These are phyloP conservation scores for Aspergillus biplanus DNA, from an alignment of 495 filamentous ascomycete species.

Conservation along the genomic window DNA sequence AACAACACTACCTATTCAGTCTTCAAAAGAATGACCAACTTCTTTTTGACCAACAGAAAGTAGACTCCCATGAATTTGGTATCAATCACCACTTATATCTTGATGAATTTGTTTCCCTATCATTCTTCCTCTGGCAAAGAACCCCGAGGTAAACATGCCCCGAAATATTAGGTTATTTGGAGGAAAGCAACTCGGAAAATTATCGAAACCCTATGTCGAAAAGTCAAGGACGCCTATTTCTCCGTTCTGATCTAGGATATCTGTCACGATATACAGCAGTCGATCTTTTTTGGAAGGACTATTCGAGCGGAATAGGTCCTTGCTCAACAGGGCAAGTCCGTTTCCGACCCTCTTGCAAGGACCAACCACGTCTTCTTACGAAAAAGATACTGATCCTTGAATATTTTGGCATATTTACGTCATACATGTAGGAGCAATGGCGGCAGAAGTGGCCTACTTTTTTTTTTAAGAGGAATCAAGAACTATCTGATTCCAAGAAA, in stretches of 20 bases:
- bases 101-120: not conserved
- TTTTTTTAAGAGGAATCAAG: not conserved
- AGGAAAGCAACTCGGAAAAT: no score
- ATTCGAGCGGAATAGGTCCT: not conserved
- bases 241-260: not conserved
- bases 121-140: not conserved
- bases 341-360: not conserved
- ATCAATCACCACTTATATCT: not conserved
- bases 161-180: no score
- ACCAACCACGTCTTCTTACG: not conserved
- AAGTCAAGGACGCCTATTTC: not conserved
- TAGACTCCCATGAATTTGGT: not conserved
- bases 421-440: no score
- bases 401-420: no score
- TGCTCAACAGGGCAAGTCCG: not conserved
- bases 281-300: not conserved
- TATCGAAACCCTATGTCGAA: no score
- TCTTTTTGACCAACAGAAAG: conserved; percentile 4
- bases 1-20: not conserved
- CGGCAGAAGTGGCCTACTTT: no score
- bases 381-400: no score
- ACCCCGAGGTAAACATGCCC: no score
- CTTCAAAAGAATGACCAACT: conserved; percentile 6
- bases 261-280: not conserved
- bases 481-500: not conserved